Conservation (phyloP, 2,329 filamentous ascomycete species). For the Fusarium nisikadoi region DNA sequence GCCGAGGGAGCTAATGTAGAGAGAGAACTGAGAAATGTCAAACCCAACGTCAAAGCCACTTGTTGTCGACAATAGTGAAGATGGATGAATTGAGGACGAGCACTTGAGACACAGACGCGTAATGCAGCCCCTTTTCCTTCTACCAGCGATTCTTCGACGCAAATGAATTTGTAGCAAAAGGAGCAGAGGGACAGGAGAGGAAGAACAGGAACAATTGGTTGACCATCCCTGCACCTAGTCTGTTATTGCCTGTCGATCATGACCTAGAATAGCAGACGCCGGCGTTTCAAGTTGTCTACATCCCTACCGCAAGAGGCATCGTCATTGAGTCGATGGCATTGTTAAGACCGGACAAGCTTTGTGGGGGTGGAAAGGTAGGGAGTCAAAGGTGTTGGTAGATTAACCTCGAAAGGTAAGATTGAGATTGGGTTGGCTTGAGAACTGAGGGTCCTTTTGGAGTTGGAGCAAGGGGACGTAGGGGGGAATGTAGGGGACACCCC, state of each 20-base stretch:
- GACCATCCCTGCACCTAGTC: slow-evolving; percentile 2
- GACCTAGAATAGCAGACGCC: slow-evolving; percentile 40
- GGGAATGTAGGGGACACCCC: background rate
- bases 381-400: slow-evolving; percentile 26
- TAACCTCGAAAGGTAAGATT: slow-evolving; percentile 26
- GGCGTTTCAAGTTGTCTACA: slow-evolving; percentile 50
- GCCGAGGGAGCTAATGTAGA: slow-evolving; percentile 7
- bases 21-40: background rate
- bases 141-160: background rate
- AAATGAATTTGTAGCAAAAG: slow-evolving; percentile 1
- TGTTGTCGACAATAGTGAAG: slow-evolving; percentile 3
- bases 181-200: background rate
- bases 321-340: slow-evolving; percentile 42
- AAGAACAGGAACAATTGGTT: slow-evolving; percentile 13
- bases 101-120: slow-evolving; percentile 25
- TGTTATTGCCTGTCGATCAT: slow-evolving; percentile 41
- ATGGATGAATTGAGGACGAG: background rate
- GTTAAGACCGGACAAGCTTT: slow-evolving; percentile 55
- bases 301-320: slow-evolving; percentile 46
- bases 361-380: slow-evolving; percentile 39
- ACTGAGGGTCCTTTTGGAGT: slow-evolving; percentile 15
- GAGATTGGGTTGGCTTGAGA: slow-evolving; percentile 23
- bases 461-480: background rate
- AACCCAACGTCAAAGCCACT: background rate
- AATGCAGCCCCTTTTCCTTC: slow-evolving; percentile 22